These are phyloP conservation scores for Prunus davidiana DNA, from an alignment of 306 rosid genomes.

Conservation along the genomic window DNA sequence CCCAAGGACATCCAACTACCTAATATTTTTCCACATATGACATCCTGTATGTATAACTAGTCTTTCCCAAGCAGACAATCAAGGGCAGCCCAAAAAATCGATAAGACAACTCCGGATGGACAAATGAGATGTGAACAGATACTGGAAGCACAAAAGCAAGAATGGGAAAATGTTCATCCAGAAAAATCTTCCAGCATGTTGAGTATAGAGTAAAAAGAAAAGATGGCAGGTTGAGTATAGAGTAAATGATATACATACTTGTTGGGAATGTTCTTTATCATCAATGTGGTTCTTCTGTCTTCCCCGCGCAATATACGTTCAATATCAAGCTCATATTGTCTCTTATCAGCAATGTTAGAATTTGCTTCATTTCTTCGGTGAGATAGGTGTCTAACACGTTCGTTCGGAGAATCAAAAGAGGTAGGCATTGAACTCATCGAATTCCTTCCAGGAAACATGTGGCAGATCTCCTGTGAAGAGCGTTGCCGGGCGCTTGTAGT, in stretches of 20 bases:
- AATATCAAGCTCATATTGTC: constrained; percentile 71
- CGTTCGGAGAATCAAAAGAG: constrained; percentile 61
- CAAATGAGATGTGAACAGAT: too few relatives aligned
- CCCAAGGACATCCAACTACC: too few relatives aligned
- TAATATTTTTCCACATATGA: too few relatives aligned
- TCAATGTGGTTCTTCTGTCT: constrained; percentile 73
- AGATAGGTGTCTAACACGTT: constrained; percentile 66
- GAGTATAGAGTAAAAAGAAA: background rate
- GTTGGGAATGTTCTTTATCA: constrained; percentile 88
- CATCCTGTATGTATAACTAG: too few relatives aligned
- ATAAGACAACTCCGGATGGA: too few relatives aligned
- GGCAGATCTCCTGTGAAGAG: constrained; percentile 58
- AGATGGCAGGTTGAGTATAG: background rate
- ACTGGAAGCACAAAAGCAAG: too few relatives aligned
- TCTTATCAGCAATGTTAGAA: constrained; percentile 60
- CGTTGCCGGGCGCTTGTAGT: constrained; percentile 46
- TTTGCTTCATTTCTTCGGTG: constrained; percentile 69
- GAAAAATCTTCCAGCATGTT: too few relatives aligned
- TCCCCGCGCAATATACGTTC: constrained; percentile 64
- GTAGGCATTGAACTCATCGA: constrained; percentile 56
- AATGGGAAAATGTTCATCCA: too few relatives aligned
- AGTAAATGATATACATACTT: constrained; percentile 43
- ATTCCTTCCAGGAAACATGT: constrained; percentile 67
- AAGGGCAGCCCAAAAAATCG: too few relatives aligned
- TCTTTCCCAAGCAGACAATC: too few relatives aligned